A percentile compares a stretch with the other conserved stretches of the same genome.
phyloP scores from a whole-genome alignment of 352 stramenopile species.

The Saprolegnia diclina region DNA sequence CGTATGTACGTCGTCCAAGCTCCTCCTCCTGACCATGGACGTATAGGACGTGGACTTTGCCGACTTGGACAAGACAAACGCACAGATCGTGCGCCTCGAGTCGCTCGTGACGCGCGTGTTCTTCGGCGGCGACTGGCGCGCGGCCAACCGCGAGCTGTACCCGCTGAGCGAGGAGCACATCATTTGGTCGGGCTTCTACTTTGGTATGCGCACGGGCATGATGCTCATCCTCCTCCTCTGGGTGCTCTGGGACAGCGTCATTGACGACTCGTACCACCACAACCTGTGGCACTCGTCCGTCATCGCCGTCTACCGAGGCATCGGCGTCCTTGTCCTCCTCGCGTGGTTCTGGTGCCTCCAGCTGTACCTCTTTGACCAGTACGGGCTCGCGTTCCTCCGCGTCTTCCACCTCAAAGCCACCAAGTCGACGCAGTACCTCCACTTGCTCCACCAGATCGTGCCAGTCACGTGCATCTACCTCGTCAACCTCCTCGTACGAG shows the following conservation, averaged over 20 bases:
- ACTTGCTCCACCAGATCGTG: constrained; percentile 93
- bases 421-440: constrained; percentile 46
- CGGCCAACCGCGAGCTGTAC: constrained; percentile 13
- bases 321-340: constrained; percentile 21
- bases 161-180: constrained; percentile 22
- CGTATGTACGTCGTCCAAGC: not conserved
- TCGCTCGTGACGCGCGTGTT: constrained; percentile 4
- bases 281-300: constrained; percentile 27
- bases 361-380: constrained; percentile 23
- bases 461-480: constrained; percentile 96
- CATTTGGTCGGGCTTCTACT: constrained; percentile 41
- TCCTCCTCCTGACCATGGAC: not conserved
- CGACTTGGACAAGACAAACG: constrained; percentile 6
- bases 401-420: constrained; percentile 24
- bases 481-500: constrained; percentile 72
- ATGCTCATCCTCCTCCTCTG: constrained; percentile 82
- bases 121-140: constrained; percentile 16
- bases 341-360: constrained; percentile 27
- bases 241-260: constrained; percentile 94
- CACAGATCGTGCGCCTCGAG: constrained; percentile 3
- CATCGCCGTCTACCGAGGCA: constrained; percentile 25
- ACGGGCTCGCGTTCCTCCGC: constrained; percentile 7
- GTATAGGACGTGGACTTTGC: constrained; percentile 10
- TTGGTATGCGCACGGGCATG: constrained; percentile 75
- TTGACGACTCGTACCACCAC: constrained; percentile 32